Conservation (phyloP, 2,329 filamentous ascomycete species). For the Albifimbria verrucaria region DNA sequence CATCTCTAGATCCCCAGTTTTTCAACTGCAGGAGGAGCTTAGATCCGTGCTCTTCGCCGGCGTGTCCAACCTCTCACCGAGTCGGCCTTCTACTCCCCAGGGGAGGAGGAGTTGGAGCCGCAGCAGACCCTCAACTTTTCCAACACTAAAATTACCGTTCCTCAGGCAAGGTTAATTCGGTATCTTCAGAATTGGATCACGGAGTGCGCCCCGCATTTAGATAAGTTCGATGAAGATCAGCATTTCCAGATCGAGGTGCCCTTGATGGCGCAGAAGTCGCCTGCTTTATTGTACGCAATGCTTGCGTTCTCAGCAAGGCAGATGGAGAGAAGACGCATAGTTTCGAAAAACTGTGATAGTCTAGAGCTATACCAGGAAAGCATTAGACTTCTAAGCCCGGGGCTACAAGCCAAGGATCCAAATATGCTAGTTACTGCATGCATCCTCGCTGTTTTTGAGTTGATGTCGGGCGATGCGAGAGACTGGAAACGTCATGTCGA, state of each 20-base stretch:
- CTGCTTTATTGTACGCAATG: constrained; percentile 44
- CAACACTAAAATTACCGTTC: constrained; percentile 18
- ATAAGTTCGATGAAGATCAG: constrained; percentile 52
- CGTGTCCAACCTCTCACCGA: constrained; percentile 20
- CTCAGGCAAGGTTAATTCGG: constrained; percentile 18
- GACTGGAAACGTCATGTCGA: constrained; percentile 55
- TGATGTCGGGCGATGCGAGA: constrained; percentile 44
- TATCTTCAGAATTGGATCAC: constrained; percentile 49
- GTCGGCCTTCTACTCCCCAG: constrained; percentile 24
- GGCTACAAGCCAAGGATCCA: constrained; percentile 39
- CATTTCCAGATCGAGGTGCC: constrained; percentile 51
- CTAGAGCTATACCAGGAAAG: constrained; percentile 51
- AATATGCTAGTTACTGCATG: constrained; percentile 44
- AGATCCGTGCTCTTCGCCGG: constrained; percentile 37
- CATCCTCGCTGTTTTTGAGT: constrained; percentile 44
- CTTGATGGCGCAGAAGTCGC: constrained; percentile 41
- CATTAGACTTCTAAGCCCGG: constrained; percentile 39
- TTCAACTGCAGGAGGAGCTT: constrained; percentile 42
- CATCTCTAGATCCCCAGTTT: constrained; percentile 35
- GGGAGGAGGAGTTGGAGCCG: constrained; percentile 10
- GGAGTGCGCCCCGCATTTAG: constrained; percentile 45
- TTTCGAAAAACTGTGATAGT: constrained; percentile 45
- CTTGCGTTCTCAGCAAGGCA: constrained; percentile 52
- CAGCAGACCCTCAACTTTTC: constrained; percentile 21
- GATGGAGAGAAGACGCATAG: constrained; percentile 46